Evolutionary conservation across 768 basidiomycete genomes (phyloP), one percentile per base, ranked within the genome.

Genomic region (Clavaria fumosa): DNA sequence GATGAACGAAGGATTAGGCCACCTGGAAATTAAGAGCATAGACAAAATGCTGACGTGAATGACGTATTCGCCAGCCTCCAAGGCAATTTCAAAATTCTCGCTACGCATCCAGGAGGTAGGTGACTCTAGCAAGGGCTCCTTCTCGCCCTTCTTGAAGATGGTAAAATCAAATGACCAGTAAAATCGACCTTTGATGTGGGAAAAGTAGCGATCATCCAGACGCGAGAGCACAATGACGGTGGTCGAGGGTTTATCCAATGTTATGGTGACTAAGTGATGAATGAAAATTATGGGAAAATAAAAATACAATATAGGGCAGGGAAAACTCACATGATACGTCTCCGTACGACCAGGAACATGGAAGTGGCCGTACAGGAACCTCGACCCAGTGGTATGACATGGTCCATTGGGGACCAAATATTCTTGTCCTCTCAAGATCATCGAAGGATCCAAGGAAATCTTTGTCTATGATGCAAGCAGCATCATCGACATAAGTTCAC

Each of bases 341-440:
- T 14, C 69, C 69, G 40, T 54, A 68, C 1, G 59, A 50, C 53
- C 59, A 63, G 6, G 63, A 63, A 11, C 53, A 48, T 22, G 57
- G 56, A n/a, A 51, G 43, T 12, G 54, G 48, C 5, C 53, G 49
- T 2, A 56, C 42, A 0, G 50, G 53, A 7, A 67, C 61, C 23
- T 63, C 58, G 5, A 72, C 53, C 70, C 70, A 72, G 23, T 67
- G 61, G 3, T 63, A 65, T 1, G 63, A 64, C 60, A 68, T 61
- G 5, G 61, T 49, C 71, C 71, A 72, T 4, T 45, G 54, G 3
- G 60, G 55, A 43, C 71, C 67, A 41, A 74, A 71, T 18, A 72
- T 48, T 9, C 63, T 46, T 1, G 66, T 68, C 33, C 70, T 50
- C 27, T 69, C 64, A 3, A 74, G 60, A 34, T 61, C 52, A 31